Percentiles rank a stretch among this genome's conserved stretches.
Evolutionary conservation across 2,329 filamentous ascomycete species (phyloP).

Genomic region (Zopfia rhizophila): DNA sequence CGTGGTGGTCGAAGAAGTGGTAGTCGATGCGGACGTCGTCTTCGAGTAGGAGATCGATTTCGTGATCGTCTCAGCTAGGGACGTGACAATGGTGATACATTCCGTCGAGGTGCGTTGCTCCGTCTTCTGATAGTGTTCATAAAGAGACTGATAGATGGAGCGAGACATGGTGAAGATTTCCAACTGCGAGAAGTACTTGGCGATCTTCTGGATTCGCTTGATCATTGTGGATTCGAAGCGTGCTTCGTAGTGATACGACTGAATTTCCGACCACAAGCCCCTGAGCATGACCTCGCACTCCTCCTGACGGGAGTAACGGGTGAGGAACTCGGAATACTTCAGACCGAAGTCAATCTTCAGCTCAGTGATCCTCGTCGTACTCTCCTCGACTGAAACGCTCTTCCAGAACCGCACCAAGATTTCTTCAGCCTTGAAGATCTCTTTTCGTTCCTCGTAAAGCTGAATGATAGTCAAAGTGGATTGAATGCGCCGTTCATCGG

Average conservation of each 20-base stretch:
- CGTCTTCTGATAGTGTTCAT: constrained; percentile 34
- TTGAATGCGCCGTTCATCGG: constrained; percentile 30
- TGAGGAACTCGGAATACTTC: constrained; percentile 33
- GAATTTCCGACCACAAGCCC: constrained; percentile 33
- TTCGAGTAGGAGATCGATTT: constrained; percentile 28
- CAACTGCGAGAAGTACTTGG: constrained; percentile 27
- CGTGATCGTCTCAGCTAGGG: constrained; percentile 35
- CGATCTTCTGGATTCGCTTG: constrained; percentile 29
- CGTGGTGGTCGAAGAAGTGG: constrained; percentile 14
- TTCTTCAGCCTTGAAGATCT: constrained; percentile 36
- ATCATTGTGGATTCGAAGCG: constrained; percentile 34
- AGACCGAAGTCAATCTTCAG: constrained; percentile 32
- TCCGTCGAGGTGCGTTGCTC: constrained; percentile 37
- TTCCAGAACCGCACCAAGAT: constrained; percentile 36
- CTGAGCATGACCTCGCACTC: constrained; percentile 35
- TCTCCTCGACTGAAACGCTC: constrained; percentile 23
- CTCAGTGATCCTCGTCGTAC: constrained; percentile 26
- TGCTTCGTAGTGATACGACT: constrained; percentile 32
- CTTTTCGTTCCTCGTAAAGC: constrained; percentile 36
- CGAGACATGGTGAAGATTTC: constrained; percentile 32
- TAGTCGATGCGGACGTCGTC: constrained; percentile 18
- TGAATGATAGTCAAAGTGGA: constrained; percentile 26
- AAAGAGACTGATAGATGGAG: constrained; percentile 36
- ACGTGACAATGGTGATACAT: constrained; percentile 34
- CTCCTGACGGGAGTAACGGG: constrained; percentile 31